Base-by-base conservation (phyloP, 176 grass and related monocot species). In the Calamus simplicifolius region DNA sequence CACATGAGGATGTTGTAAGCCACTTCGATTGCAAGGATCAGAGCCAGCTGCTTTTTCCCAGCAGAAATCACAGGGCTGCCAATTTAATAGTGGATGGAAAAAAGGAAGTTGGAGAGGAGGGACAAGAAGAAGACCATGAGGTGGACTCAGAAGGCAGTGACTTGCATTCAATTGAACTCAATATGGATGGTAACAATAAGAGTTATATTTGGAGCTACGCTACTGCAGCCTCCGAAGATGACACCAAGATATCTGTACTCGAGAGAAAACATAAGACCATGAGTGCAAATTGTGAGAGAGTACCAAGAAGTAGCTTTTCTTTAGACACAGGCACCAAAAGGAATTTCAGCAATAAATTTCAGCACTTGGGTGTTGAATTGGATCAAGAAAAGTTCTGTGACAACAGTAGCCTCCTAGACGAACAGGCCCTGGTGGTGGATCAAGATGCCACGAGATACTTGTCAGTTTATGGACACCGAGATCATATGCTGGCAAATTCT, bases 151-250 rank as follows among this genome's bases (percentile, higher is more conserved):
- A 88, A 12, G 84, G 85, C 56, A 88, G 83, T 54, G 87, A 91
- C 72, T 80, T 88, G 78, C 92, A 91, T 26, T 85, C 75, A 0
- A 85, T 97, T 56, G 87, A 97, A 63, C 84, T 97, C 16, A 90
- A 97, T 62, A 71, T 91, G 87, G 78, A 85, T 27, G 62, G 71
- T 25, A 75, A 69, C 50, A 80, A 52, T 52, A 90, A 73, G 25
- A 68, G 75, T 25, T 76, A 73, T 57, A 53, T 71, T 53, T 78
- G 86, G 86, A 82, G 71, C 19, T 71, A 73, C 73, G 66, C 18
- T 6, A 28, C 67, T n/a, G 51, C 69, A 5, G 75, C 69, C 19
- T 73, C 30, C 49, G 66, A 48, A 5, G n/a, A 52, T 25, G 48
- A 61, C 27, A 25, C 15, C 15, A 29, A 61, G 52, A 18, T 50